Conservation (phyloP, 2,329 filamentous ascomycete species). For the Exophiala xenobiotica region DNA sequence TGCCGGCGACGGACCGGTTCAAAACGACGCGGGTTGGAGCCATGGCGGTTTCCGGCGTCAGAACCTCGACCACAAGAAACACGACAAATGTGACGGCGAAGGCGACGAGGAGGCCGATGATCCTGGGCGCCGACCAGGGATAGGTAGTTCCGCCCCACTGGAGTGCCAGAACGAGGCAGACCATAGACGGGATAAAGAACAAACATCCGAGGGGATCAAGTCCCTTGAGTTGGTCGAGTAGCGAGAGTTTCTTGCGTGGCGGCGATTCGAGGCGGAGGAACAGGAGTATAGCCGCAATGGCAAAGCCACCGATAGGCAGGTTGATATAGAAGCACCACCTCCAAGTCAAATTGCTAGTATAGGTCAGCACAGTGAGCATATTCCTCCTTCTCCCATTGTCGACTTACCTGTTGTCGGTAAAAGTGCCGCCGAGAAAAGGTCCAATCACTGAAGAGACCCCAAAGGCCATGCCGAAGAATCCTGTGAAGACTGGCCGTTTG, state of each 20-base stretch:
- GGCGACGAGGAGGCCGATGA: constrained; percentile 25
- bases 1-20: constrained; percentile 17
- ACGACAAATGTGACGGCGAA: constrained; percentile 7
- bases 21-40: constrained; percentile 23
- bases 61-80: constrained; percentile 19
- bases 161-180: constrained; percentile 61
- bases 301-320: constrained; percentile 32
- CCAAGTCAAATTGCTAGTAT: constrained; percentile 31
- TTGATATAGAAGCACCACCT: constrained; percentile 46
- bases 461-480: constrained; percentile 39
- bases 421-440: constrained; percentile 45
- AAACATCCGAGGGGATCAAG: constrained; percentile 60
- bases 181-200: constrained; percentile 61
- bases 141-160: constrained; percentile 51
- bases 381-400: background rate
- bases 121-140: constrained; percentile 14
- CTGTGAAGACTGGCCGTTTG: constrained; percentile 41
- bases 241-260: constrained; percentile 19
- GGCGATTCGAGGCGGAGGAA: constrained; percentile 17
- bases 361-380: background rate
- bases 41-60: constrained; percentile 29
- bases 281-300: constrained; percentile 21
- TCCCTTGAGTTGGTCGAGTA: constrained; percentile 13
- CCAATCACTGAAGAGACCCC: constrained; percentile 42
- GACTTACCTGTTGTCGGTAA: constrained; percentile 33